Base-by-base conservation (phyloP, 1,284 basidiomycete genomes). In the Cutaneotrichosporon cyanovorans region DNA sequence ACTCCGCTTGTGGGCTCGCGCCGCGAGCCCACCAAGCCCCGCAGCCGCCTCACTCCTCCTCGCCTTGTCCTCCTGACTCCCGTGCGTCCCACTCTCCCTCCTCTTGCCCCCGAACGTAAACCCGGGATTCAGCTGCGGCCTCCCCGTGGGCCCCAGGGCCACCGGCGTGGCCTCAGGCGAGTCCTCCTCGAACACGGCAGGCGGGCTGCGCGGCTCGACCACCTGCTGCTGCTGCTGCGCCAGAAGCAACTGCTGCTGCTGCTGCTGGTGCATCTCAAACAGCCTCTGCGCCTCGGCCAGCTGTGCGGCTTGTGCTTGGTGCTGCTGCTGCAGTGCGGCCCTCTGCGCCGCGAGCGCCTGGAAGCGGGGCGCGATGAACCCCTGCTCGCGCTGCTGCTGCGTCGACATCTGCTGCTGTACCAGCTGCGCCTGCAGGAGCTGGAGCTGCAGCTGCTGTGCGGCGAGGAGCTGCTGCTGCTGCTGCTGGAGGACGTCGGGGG, bases 291-390 rank as follows among this genome's bases (percentile, higher is more conserved):
- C 63, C 49, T 69, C 62, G 5, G 53, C 55, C n/a, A 68, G 56
- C 50, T 63, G 58, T 10, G 56, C 53, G 10, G 53, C 48, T 44
- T 85, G 80, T 42, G 85, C 80, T 59, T 86, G 82, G 40, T 65
- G 63, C 45, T 59, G 58, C 40, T 68, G 67, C 56, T 75, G 62
- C 38, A 60, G 50, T 1, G 58, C 60, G 5, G 51, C 59, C n/a
- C 66, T 68, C 61, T 85, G 84, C 12, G 83, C 82, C 25, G 85
- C 85, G 45, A 90, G 76, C 33, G 86, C 86, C 25, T 83, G 85
- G 67, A 91, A 91, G 25, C 88, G 81, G 33, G 88, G 87, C 37
- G 87, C 83, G 61, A 84, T 80, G 65, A 89, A 91, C 57, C 77
- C 48, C 37, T 63, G 60, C 21, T 62, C 62, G 22, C 61, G 60